Percentiles rank a stretch among this genome's conserved stretches.
These are phyloP conservation scores for Sicyos baderoa DNA, from an alignment of 306 rosid genomes.

Conservation along the genomic window DNA sequence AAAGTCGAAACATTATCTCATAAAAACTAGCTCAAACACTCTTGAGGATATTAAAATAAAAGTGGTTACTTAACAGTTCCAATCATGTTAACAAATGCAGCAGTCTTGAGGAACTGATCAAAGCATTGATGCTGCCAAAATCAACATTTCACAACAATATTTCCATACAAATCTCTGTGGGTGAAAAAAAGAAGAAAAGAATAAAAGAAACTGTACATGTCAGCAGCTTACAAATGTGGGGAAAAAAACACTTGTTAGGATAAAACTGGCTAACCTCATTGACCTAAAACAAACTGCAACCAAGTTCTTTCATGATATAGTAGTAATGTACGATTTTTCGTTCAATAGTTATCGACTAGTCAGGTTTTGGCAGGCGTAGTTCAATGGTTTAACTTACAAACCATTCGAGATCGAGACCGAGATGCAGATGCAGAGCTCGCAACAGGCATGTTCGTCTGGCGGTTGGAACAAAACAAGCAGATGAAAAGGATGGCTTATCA, in stretches of 20 bases:
- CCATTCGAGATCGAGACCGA: not conserved
- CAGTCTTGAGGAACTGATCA: not conserved
- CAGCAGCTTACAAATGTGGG: conserved; percentile 17
- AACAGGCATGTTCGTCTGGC: not conserved
- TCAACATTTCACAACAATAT: not conserved
- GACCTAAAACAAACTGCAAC: conserved; percentile 10
- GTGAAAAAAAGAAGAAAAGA: not conserved
- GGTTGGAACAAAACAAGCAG: not conserved
- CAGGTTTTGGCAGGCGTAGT: not conserved
- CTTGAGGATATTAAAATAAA: no score
- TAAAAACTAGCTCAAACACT: no score
- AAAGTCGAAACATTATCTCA: not conserved
- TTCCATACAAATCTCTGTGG: conserved; percentile 5
- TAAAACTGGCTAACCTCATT: conserved; percentile 25
- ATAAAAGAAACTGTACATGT: conserved; percentile 34
- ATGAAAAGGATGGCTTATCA: not conserved
- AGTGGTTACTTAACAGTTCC: no score
- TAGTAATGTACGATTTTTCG: not conserved
- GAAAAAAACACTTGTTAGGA: not conserved
- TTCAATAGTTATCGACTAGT: not conserved
- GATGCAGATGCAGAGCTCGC: not conserved
- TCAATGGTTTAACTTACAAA: conserved; percentile 6
- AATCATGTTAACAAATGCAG: no score
- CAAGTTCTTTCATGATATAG: conserved; percentile 3
- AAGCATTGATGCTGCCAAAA: conserved; percentile 10